Evolutionary conservation across 371 early-diverging fungal genomes (phyloP), one percentile per base, ranked within the genome.

Genomic region (Nematocida ausubeli): DNA sequence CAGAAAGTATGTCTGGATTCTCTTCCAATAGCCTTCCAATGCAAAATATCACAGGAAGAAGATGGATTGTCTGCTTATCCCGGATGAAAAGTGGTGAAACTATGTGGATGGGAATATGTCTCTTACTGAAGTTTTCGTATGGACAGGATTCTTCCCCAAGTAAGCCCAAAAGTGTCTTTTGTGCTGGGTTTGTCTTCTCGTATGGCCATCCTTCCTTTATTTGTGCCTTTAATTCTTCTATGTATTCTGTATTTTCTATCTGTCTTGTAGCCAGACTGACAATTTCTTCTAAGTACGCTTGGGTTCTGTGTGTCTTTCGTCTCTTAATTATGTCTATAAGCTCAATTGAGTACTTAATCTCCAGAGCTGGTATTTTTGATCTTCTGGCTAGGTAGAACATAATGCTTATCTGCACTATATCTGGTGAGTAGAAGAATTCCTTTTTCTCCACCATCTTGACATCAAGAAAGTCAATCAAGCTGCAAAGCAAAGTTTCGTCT

Each of bases 241-340:
- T n/a, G 47, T 68, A 66, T 4, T 14, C 42, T 12, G 6, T 19
- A 24, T 52, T 42, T 22, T 28, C 30, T 37, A 75, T 65, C 16
- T 66, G 22, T 39, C 55, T 65, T 7, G 5, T 24, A 14, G 35
- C 16, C 24, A 35, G 1, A 7, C 30, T n/a, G 4, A 75, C 49
- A 0, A 75, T 54, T 22, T 75, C 51, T 39, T 75, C 78, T 24
- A 75, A 30, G 35, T 75, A 75, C 35, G n/a, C 37, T 55, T 75
- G 78, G 30, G 47, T 66, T 0, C 51, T 6, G 12, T 49, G 65
- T 6, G 19, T 19, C 44, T 40, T 40, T 35, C 57, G 32, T 5
- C n/a, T 16, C n/a, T 63, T 47, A 19, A 75, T 9, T 3, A 32
- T 14, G 0, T 56, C 22, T 40, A 57, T 35, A 47, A 75, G 26